Base-by-base conservation (phyloP, 139 green algal species). In the Gonium pectorale region DNA sequence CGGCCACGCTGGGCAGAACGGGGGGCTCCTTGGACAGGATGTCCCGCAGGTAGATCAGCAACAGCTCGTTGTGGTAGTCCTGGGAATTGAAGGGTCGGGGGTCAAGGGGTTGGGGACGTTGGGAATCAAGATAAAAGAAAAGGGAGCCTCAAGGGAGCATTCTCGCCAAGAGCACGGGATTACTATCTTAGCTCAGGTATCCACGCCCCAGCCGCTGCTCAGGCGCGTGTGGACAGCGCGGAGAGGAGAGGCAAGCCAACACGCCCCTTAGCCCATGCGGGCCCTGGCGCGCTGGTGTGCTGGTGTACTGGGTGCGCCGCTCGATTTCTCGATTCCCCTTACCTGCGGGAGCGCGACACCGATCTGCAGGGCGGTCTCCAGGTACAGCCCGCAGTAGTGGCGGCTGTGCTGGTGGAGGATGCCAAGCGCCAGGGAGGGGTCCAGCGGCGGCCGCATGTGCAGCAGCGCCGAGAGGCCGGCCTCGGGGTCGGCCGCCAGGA, bases 401-500 rank as follows among this genome's bases (percentile, higher is more conserved):
- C 31, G 33, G 56, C 26, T 51, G 72, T 86, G 73, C 7, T 46
- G 78, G 60, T 88, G 24, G 38, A 97, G 81, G 37, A 97, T 95
- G 44, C 89, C 86, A 66, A 96, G 87, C 31, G 92, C 94, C 24
- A 90, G 56, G 0, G 90, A 86, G 31, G 93, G 92, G 19, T 86
- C 24, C 67, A 96, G 79, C 1, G 92, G 86, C 27, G 93, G 94
- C 24, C 85, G 67, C 91, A 96, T 94, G 62, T 92, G 73, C 49
- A 89, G 69, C 44, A 96, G 90, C 80, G 83, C 94, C 71, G 96
- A 92, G 37, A 98, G 88, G 0, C 93, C 94, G 3, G 94, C 94
- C 43, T 98, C 95, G 26, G 94, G 91, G 88, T 98, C 95, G 4
- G 91, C 79, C 0, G 60, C 67, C 78, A 98, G 79, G 49, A 98